Conservation (phyloP, 2,329 filamentous ascomycete genomes). For the Curvularia hawaiiensis region DNA sequence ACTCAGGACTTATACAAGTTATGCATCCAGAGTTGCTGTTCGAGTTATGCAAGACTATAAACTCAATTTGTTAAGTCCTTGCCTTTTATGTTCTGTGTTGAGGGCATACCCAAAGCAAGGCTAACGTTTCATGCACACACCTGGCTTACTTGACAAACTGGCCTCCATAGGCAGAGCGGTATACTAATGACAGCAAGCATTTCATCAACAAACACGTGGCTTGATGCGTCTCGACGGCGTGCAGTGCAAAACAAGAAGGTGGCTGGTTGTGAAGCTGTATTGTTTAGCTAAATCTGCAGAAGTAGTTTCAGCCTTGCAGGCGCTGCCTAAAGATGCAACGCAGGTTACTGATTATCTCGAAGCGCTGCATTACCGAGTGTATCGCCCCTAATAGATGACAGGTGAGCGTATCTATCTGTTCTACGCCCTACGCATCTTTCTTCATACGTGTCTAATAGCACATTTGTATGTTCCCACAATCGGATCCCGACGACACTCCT, state of each 20-base stretch:
- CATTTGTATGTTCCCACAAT: background rate
- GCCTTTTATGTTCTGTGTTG: no score
- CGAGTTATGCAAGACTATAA: no score
- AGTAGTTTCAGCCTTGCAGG: background rate
- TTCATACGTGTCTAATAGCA: background rate
- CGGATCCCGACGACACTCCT: background rate
- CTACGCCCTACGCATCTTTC: background rate
- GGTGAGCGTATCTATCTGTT: background rate
- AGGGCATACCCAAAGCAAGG: no score
- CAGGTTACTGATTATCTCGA: background rate
- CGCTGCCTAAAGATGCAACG: background rate
- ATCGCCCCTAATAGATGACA: background rate
- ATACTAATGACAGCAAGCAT: background rate
- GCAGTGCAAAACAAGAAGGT: background rate
- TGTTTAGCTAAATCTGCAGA: background rate
- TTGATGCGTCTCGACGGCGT: background rate
- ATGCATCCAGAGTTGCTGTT: no score
- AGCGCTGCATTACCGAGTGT: background rate
- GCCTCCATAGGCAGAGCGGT: background rate
- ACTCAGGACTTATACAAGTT: no score
- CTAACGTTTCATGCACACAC: no score
- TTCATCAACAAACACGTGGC: background rate
- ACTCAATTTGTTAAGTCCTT: no score
- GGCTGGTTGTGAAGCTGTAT: background rate
- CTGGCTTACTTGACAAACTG: no score